Base-by-base conservation (phyloP, 75 land plant species). In the Ceratopteris richardii region DNA sequence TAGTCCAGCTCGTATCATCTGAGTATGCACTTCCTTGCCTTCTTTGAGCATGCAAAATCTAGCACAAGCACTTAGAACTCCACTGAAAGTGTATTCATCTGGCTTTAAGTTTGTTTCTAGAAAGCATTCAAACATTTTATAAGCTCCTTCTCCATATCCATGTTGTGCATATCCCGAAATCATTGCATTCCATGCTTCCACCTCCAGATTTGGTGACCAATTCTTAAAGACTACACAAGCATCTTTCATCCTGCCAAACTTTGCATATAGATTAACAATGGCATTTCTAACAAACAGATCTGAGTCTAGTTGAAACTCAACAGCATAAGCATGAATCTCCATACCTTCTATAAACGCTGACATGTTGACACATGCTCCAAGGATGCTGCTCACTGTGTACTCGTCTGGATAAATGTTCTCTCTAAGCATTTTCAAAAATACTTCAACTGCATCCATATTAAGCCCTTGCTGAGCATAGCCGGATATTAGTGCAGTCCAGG, bases 181-280 rank as follows among this genome's bases (percentile, higher is more conserved):
- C 62, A 77, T 43, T 5, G 76, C 44, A 58, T 77, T 81, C 81
- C 84, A 77, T 0, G 68, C 31, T 19, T 73, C 76, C 2, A 63
- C 54, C 29, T 78, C 66, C 30, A 60, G 60, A 1, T 57, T 19
- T 21, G 71, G 63, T 75, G 74, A 62, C 58, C 28, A 56, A 27
- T 77, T 66, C 4, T 47, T 33, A 30, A 81, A 81, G 62, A 81
- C 67, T 25, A 54, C 21, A 9, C 61, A 56, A 16, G 75, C 85
- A 31, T 77, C 74, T 0, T 60, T 50, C 19, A 77, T 47, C 44
- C 52, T 23, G 10, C 74, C 77, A 22, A 70, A 81, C 28, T 69
- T 77, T 0, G 65, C 50, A 54, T 71, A 71, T 10, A 65, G 48
- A 27, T 71, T 65, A 24, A 78, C 36, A 27, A 77, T 21, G 33